Percentiles rank a stretch among this genome's conserved stretches.
phyloP scores from a whole-genome alignment of 2,329 filamentous ascomycete species.

The Talaromyces sp. region DNA sequence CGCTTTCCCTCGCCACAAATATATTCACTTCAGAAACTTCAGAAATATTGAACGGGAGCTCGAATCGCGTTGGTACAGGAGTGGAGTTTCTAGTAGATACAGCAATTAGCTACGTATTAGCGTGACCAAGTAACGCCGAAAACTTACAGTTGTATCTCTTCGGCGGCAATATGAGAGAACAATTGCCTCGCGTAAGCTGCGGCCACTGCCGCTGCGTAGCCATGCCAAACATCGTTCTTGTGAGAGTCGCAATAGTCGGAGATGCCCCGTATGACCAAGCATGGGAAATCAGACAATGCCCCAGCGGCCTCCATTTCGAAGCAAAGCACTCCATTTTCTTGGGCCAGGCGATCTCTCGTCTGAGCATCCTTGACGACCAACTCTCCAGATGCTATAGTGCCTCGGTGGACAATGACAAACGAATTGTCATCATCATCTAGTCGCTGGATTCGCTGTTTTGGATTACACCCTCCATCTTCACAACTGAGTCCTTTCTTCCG shows the following conservation, averaged over 20 bases:
- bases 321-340: slow-evolving; percentile 8
- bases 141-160: background rate
- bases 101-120: too few relatives aligned
- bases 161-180: slow-evolving; percentile 3
- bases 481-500: background rate
- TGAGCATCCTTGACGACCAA: slow-evolving; percentile 21
- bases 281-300: background rate
- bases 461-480: background rate
- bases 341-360: slow-evolving; percentile 11
- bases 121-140: too few relatives aligned
- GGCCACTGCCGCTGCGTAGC: slow-evolving; percentile 22
- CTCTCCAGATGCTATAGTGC: slow-evolving; percentile 24
- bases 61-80: too few relatives aligned
- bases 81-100: too few relatives aligned
- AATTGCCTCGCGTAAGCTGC: slow-evolving; percentile 20
- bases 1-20: slow-evolving; percentile 9
- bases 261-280: slow-evolving; percentile 24
- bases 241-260: slow-evolving; percentile 27
- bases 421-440: background rate
- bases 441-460: background rate
- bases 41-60: slow-evolving; percentile 9
- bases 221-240: slow-evolving; percentile 27
- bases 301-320: slow-evolving; percentile 8
- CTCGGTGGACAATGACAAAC: slow-evolving; percentile 10
- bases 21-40: slow-evolving; percentile 3